Evolutionary conservation across 1,284 basidiomycete genomes (phyloP).

Genomic region (Malassezia yamatoensis): DNA sequence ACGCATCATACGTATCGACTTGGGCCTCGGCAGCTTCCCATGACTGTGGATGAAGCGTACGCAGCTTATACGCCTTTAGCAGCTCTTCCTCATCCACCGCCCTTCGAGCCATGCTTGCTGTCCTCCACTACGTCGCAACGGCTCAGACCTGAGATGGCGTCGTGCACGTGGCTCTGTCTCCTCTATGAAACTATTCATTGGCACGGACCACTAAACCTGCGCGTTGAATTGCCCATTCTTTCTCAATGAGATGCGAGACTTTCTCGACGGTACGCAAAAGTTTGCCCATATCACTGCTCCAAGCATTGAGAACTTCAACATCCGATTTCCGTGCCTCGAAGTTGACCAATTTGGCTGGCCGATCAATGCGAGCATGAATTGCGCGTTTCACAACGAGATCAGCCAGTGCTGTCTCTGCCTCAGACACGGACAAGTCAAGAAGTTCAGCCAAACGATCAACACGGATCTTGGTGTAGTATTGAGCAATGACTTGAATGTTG

Average conservation of each 20-base stretch:
- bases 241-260: conserved; percentile 41
- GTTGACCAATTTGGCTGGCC: conserved; percentile 75
- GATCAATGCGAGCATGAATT: conserved; percentile 85
- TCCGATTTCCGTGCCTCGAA: conserved; percentile 52
- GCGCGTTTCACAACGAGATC: conserved; percentile 77
- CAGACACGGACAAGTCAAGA: conserved; percentile 68
- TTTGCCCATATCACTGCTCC: conserved; percentile 90
- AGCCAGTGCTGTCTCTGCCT: conserved; percentile 78
- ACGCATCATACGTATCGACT: not conserved
- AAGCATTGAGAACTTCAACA: conserved; percentile 68
- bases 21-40: conserved; percentile 39
- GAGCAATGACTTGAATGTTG: conserved; percentile 86
- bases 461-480: conserved; percentile 90
- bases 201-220: conserved; percentile 31
- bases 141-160: not conserved
- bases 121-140: too few relatives aligned
- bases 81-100: conserved; percentile 40
- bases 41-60: conserved; percentile 44
- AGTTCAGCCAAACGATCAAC: conserved; percentile 70
- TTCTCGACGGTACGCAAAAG: conserved; percentile 52
- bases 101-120: too few relatives aligned
- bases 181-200: conserved; percentile 8
- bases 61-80: conserved; percentile 48
- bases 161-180: not conserved
- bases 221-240: conserved; percentile 43